These are phyloP conservation scores for Suhomyces anneliseae DNA, from an alignment of 1,139 yeast genomes.

Conservation along the genomic window DNA sequence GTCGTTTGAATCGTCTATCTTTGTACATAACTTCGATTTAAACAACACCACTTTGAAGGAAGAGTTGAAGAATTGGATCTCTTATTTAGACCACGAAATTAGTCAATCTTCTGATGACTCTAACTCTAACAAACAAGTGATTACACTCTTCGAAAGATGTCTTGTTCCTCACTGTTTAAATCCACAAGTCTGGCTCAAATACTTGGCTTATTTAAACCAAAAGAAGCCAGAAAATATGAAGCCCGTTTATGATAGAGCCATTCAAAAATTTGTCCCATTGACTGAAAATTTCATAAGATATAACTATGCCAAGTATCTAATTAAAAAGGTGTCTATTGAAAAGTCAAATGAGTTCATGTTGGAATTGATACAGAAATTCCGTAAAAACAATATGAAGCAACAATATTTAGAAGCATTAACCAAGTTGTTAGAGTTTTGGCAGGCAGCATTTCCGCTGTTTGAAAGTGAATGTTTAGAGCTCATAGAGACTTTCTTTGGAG, in stretches of 20 bases:
- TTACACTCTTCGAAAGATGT: slow-evolving; percentile 57
- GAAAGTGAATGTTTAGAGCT: slow-evolving; percentile 15
- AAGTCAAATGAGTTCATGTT: slow-evolving; percentile 30
- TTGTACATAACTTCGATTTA: slow-evolving; percentile 41
- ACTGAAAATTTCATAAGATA: slow-evolving; percentile 38
- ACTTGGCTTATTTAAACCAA: slow-evolving; percentile 42
- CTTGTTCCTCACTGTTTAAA: slow-evolving; percentile 57
- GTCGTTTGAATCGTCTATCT: slow-evolving; percentile 58
- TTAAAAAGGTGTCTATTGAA: slow-evolving; percentile 20
- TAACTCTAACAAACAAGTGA: slow-evolving; percentile 13
- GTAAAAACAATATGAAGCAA: slow-evolving; percentile 22
- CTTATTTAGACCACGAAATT: slow-evolving; percentile 51
- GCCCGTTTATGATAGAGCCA: slow-evolving; percentile 41
- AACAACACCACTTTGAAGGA: slow-evolving; percentile 20
- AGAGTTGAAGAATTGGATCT: slow-evolving; percentile 50
- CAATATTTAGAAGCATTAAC: slow-evolving; percentile 25
- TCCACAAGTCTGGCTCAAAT: slow-evolving; percentile 58
- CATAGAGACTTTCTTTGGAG: slow-evolving; percentile 22
- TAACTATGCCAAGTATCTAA: slow-evolving; percentile 40
- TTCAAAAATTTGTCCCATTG: slow-evolving; percentile 46
- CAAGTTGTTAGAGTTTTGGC: slow-evolving; percentile 24
- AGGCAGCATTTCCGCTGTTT: slow-evolving; percentile 8
- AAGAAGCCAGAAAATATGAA: slow-evolving; percentile 20
- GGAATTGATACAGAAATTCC: slow-evolving; percentile 26
- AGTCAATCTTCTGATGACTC: slow-evolving; percentile 1